A percentile compares a stretch with the other conserved stretches of the same genome.
Conservation (phyloP, 2,329 filamentous ascomycete species). For the Arthrobotrys conoides region DNA sequence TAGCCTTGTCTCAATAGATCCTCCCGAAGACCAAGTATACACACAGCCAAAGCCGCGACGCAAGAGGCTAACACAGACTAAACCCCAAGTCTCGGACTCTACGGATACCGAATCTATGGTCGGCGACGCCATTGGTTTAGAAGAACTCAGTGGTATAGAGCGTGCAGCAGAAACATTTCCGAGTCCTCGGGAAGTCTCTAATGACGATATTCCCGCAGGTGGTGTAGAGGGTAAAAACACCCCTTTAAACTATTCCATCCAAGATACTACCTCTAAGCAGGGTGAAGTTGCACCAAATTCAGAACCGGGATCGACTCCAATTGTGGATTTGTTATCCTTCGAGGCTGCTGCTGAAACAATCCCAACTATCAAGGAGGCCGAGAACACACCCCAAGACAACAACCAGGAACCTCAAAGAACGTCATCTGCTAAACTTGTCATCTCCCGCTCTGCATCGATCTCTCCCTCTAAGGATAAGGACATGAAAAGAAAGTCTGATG, state of each 20-base stretch:
- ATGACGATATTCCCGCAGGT: neutral
- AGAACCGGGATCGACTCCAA: neutral
- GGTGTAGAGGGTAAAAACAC: neutral
- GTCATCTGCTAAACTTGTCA: slow-evolving; percentile 5
- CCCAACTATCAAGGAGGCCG: neutral
- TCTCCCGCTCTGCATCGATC: slow-evolving; percentile 3
- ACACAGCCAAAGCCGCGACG: slow-evolving; percentile 17
- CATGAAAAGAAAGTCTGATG: slow-evolving; percentile 58
- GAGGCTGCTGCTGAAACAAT: neutral
- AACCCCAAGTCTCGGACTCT: neutral
- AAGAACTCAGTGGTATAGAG: neutral
- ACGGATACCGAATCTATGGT: neutral
- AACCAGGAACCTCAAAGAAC: neutral
- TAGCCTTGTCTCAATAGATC: slow-evolving; percentile 61
- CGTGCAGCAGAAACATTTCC: neutral
- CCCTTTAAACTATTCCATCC: neutral
- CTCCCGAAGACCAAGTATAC: slow-evolving; percentile 53
- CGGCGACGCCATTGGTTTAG: neutral
- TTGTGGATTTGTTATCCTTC: neutral
- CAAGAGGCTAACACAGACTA: slow-evolving; percentile 26
- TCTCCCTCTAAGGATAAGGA: slow-evolving; percentile 46
- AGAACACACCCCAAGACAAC: neutral
- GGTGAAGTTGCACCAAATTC: neutral
- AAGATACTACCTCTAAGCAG: neutral
- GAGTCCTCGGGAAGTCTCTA: neutral